phyloP scores from a whole-genome alignment of 768 basidiomycete species.

The Tricholoma matsutake region DNA sequence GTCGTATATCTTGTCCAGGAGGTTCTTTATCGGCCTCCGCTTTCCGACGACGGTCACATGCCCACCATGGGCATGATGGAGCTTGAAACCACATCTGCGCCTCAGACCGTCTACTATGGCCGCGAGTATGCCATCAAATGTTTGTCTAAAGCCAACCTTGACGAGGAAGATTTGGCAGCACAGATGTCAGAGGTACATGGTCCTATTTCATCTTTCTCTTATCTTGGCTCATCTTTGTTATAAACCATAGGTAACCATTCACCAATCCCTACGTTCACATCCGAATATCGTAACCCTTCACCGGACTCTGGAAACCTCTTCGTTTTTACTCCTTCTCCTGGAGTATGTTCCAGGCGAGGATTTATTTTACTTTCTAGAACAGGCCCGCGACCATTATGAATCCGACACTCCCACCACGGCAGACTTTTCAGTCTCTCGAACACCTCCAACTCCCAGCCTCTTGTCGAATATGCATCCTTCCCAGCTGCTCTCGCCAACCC shows the following conservation, averaged over 20 bases:
- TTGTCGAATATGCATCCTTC: constrained; percentile 78
- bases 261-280: constrained; percentile 87
- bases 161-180: constrained; percentile 80
- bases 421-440: constrained; percentile 49
- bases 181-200: constrained; percentile 84
- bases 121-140: constrained; percentile 94
- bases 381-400: constrained; percentile 85
- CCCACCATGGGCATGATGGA: constrained; percentile 56
- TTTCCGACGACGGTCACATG: constrained; percentile 56
- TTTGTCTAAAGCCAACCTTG: constrained; percentile 90
- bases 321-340: constrained; percentile 88
- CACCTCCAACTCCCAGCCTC: constrained; percentile 91
- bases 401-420: constrained; percentile 38
- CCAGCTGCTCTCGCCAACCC: constrained; percentile 80
- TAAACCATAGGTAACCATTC: constrained; percentile 74
- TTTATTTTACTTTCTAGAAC: constrained; percentile 97
- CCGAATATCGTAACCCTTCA: constrained; percentile 94
- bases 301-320: constrained; percentile 87
- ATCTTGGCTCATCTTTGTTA: constrained; percentile 3
- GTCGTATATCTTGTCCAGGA: constrained; percentile 91
- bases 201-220: constrained; percentile 1
- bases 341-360: constrained; percentile 98
- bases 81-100: constrained; percentile 37
- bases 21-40: constrained; percentile 47
- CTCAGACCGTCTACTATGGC: constrained; percentile 60